Evolutionary conservation across 2,329 filamentous ascomycete genomes (phyloP).

Genomic region (Pseudodiploospora longispora): DNA sequence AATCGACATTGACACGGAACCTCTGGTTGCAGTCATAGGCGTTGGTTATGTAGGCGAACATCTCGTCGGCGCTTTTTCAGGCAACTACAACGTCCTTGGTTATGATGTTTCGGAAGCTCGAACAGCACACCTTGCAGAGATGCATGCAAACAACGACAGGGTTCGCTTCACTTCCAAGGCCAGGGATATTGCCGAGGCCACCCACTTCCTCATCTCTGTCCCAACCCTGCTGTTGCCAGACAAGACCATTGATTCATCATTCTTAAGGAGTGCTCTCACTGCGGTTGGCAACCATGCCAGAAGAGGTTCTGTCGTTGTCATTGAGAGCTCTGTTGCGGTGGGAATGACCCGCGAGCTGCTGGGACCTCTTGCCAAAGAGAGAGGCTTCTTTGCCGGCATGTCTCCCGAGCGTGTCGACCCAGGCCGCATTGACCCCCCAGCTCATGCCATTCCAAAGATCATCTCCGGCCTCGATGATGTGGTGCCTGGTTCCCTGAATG

Average conservation of each 20-base stretch:
- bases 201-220: constrained; percentile 46
- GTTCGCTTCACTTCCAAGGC: constrained; percentile 31
- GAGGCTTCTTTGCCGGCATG: constrained; percentile 40
- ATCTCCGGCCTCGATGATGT: constrained; percentile 43
- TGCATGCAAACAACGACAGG: constrained; percentile 18
- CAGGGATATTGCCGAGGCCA: constrained; percentile 31
- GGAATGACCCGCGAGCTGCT: constrained; percentile 46
- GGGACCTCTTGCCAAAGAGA: constrained; percentile 33
- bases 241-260: constrained; percentile 39
- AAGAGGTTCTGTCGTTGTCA: constrained; percentile 38
- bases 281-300: constrained; percentile 33
- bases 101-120: constrained; percentile 38
- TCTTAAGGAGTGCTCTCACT: constrained; percentile 34
- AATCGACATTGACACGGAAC: constrained; percentile 13
- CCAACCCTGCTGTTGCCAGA: constrained; percentile 41
- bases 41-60: constrained; percentile 46
- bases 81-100: constrained; percentile 33
- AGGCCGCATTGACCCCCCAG: constrained; percentile 32
- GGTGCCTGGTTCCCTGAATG: constrained; percentile 34
- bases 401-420: constrained; percentile 47
- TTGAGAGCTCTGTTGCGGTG: constrained; percentile 47
- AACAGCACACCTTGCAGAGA: constrained; percentile 23
- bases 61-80: constrained; percentile 36
- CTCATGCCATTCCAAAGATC: constrained; percentile 42
- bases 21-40: constrained; percentile 40